These are phyloP conservation scores for Guadua angustifolia DNA, from an alignment of 176 grass and related monocot species.

Conservation along the genomic window DNA sequence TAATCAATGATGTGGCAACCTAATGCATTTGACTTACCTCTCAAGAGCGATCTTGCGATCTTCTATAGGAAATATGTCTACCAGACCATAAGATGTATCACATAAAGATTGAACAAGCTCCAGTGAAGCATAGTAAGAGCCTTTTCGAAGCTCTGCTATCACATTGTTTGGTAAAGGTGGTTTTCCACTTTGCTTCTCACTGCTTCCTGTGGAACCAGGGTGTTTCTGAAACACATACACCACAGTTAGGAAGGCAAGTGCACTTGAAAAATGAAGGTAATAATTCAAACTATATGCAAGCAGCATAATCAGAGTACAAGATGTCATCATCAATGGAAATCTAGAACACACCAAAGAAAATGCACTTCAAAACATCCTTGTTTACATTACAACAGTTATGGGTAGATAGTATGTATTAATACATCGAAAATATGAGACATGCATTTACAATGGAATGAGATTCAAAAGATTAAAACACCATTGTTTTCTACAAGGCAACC, in stretches of 20 bases:
- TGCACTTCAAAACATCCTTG: neutral
- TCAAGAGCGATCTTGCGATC: conserved; percentile 93
- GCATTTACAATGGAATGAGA: neutral
- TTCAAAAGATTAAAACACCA: neutral
- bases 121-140: conserved; percentile 93
- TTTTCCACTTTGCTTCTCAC: conserved; percentile 75
- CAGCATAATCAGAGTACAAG: conserved; percentile 7
- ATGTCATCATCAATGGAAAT: neutral
- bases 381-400: conserved; percentile 4
- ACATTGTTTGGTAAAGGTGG: conserved; percentile 89
- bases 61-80: conserved; percentile 95
- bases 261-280: conserved; percentile 15
- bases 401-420: conserved; percentile 8
- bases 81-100: conserved; percentile 93
- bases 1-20: conserved; percentile 14
- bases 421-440: neutral
- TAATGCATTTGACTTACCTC: conserved; percentile 60
- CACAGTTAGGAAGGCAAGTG: conserved; percentile 10
- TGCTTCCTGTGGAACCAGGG: conserved; percentile 58
- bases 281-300: conserved; percentile 35
- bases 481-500: neutral
- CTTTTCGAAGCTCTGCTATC: conserved; percentile 82
- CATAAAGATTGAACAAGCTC: conserved; percentile 95
- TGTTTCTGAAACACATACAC: conserved; percentile 65
- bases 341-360: conserved; percentile 6